A percentile compares a stretch with the other conserved stretches of the same genome.
These are phyloP conservation scores for Cordyceps tenuipes DNA, from an alignment of 2,329 filamentous ascomycete species.

Conservation along the genomic window DNA sequence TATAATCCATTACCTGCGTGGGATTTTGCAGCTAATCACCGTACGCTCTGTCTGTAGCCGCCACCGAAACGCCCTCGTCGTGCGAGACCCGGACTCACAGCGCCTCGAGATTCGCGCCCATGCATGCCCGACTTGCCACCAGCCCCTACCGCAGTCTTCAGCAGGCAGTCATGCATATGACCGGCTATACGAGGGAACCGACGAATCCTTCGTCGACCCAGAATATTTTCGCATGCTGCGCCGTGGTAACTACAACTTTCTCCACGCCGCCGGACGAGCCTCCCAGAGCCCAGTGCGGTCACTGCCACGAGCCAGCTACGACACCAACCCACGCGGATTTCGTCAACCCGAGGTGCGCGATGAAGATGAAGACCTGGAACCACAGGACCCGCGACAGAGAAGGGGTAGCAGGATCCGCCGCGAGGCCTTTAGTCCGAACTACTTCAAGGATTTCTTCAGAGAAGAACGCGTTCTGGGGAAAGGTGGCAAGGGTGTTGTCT, in stretches of 20 bases:
- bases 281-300: conserved; percentile 48
- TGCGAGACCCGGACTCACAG: conserved; percentile 77
- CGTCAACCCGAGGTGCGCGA: conserved; percentile 18
- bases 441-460: conserved; percentile 88
- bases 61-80: conserved; percentile 84
- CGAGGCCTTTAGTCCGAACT: conserved; percentile 82
- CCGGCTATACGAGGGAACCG: conserved; percentile 27
- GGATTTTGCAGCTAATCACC: not conserved
- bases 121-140: conserved; percentile 85
- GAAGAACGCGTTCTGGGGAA: conserved; percentile 79
- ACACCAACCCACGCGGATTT: conserved; percentile 12
- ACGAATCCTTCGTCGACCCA: conserved; percentile 72
- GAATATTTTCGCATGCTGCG: conserved; percentile 94
- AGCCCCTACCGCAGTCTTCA: conserved; percentile 45
- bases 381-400: not conserved
- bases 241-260: conserved; percentile 35
- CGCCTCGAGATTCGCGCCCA: conserved; percentile 75
- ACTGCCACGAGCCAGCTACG: conserved; percentile 38
- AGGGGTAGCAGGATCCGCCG: conserved; percentile 65
- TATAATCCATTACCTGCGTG: not conserved
- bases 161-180: conserved; percentile 42
- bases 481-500: conserved; percentile 88
- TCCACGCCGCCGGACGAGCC: conserved; percentile 34
- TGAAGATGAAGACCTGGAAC: conserved; percentile 15
- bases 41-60: conserved; percentile 47